Evolutionary conservation across 331 rosid species (phyloP), one percentile per base, ranked within the genome.

Genomic region (Arachis monticola): DNA sequence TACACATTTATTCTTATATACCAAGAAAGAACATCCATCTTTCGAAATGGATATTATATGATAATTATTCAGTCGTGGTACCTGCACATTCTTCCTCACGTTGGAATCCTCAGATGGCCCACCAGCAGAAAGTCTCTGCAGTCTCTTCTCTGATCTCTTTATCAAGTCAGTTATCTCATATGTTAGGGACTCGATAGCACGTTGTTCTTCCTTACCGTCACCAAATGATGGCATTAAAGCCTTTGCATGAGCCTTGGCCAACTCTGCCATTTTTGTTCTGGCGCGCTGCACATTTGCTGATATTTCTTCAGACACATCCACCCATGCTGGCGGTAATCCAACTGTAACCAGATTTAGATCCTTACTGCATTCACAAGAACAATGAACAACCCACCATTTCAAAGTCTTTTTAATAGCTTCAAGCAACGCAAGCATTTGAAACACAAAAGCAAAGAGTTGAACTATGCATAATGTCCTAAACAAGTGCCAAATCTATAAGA

Each of bases 281-380:
- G 98, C 92, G 59, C 89, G 92, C 77, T 95, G 99, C 77, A 95
- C 91, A 59, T 89, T 81, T 66, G 84, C 85, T 22, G 97, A 85
- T 90, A 95, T 90, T 75, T 95, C 99, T 85, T 95, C 99, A 11
- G 98, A 95, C 14, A 92, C 78, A 89, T 92, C 98, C 72, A 95
- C 98, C 99, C 99, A 92, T 5, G 98, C 96, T 3, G 99, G 99
- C 44, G 99, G 98, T 62, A 95, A 86, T 76, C 98, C 99, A 69
- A 95, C 90, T 5, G 90, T 90, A 65, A 87, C 74, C 60, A 87
- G 86, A 78, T 90, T 76, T 65, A 79, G 79, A 78, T 87, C 96
- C 86, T 80, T 85, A 71, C 97, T 91, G 93, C 81, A 84, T 64
- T 32, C 77, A 77, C 53, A 11, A 55, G 85, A 67, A 67, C 30